Evolutionary conservation across 192 early-diverging fungal genomes (phyloP).

Genomic region (Coemansia sp.): DNA sequence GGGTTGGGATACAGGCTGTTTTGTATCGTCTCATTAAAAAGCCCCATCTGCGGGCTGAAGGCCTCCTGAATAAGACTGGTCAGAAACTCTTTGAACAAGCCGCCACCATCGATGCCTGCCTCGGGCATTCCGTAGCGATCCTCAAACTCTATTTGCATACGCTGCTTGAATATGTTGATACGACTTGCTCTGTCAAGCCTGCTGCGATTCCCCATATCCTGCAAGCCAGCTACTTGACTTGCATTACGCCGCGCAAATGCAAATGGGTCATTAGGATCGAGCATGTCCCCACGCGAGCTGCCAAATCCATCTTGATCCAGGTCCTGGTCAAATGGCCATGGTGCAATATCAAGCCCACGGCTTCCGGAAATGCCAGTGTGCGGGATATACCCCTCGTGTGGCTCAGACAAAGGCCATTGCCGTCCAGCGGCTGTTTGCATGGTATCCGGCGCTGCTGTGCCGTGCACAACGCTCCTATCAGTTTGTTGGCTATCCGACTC

Average conservation of each 20-base stretch:
- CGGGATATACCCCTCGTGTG: not conserved
- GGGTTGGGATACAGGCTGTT: slow-evolving; percentile 77
- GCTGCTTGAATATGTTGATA: slow-evolving; percentile 68
- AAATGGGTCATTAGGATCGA: slow-evolving; percentile 9
- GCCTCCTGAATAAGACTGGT: slow-evolving; percentile 74
- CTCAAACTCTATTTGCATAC: slow-evolving; percentile 83
- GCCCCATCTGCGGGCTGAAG: slow-evolving; percentile 68
- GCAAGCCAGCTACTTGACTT: not conserved
- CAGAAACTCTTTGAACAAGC: slow-evolving; percentile 97
- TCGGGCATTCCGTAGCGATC: slow-evolving; percentile 81
- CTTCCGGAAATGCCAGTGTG: not conserved
- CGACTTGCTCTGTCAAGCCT: slow-evolving; percentile 11
- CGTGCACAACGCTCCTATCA: not conserved
- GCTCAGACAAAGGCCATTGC: not conserved
- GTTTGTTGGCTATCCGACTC: not conserved
- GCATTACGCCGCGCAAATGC: slow-evolving; percentile 2
- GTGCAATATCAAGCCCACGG: slow-evolving; percentile 2
- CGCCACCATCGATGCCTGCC: slow-evolving; percentile 95
- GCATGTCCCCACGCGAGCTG: not conserved
- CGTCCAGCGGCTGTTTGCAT: not conserved
- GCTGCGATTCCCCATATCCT: slow-evolving; percentile 19
- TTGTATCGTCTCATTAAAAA: slow-evolving; percentile 68
- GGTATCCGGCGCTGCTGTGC: not conserved
- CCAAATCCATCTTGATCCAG: not conserved
- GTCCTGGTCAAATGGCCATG: slow-evolving; percentile 2